Evolutionary conservation across 805 yeast genomes (phyloP).

Genomic region (Kazachstania psychrophila): DNA sequence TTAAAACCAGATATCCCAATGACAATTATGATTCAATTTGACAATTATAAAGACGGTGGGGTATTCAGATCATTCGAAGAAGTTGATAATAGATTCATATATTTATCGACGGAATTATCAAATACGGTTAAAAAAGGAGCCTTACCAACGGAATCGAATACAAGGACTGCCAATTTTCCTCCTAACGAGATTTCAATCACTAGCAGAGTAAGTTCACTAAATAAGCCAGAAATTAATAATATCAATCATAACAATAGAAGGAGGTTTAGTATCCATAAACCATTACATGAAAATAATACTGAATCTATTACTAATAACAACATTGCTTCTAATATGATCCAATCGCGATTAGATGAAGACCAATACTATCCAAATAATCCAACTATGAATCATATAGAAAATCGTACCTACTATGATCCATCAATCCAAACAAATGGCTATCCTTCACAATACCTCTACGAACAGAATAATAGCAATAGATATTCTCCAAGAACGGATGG

Average conservation of each 20-base stretch:
- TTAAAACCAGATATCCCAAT: constrained; percentile 18
- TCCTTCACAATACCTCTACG: not conserved
- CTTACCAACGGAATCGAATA: too few relatives aligned
- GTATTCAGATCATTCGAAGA: constrained; percentile 8
- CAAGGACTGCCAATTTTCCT: too few relatives aligned
- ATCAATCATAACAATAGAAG: not conserved
- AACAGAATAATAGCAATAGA: not conserved
- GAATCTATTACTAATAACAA: not conserved
- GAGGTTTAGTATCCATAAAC: not conserved
- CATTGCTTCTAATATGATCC: too few relatives aligned
- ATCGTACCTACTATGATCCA: too few relatives aligned
- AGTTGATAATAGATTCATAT: constrained; percentile 5
- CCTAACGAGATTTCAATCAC: too few relatives aligned
- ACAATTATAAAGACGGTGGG: constrained; percentile 10
- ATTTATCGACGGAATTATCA: too few relatives aligned
- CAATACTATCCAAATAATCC: too few relatives aligned
- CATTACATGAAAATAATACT: not conserved
- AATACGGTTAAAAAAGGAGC: not conserved
- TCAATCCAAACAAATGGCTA: not conserved
- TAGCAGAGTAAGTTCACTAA: too few relatives aligned
- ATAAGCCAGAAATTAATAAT: too few relatives aligned
- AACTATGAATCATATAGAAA: too few relatives aligned
- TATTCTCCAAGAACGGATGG: not conserved
- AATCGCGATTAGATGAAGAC: too few relatives aligned
- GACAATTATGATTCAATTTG: constrained; percentile 14